Percentiles rank a stretch among this genome's conserved stretches.
These are phyloP conservation scores for Phytophthora crassamura DNA, from an alignment of 352 stramenopile species.

Conservation along the genomic window DNA sequence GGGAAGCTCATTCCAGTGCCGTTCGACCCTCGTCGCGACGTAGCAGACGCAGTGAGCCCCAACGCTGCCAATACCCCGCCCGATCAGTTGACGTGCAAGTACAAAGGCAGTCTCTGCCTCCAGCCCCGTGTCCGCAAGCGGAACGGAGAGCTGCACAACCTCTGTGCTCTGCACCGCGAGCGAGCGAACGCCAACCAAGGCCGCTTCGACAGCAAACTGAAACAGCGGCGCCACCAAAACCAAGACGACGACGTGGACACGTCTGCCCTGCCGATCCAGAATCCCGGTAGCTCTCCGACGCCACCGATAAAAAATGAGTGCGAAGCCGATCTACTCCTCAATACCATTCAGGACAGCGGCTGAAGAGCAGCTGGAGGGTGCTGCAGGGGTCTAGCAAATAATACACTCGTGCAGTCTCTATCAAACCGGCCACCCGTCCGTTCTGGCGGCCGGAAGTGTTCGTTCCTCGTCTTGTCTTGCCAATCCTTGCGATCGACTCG, in stretches of 20 bases:
- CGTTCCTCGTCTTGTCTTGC: no score
- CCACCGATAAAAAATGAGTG: constrained; percentile 28
- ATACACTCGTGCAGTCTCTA: not conserved
- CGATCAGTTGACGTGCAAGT: constrained; percentile 30
- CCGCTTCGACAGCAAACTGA: constrained; percentile 41
- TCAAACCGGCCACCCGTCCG: no score
- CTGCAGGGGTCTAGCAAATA: constrained; percentile 5
- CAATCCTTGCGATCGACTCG: no score
- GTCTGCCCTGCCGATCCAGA: constrained; percentile 17
- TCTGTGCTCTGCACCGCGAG: constrained; percentile 59
- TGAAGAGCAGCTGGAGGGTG: not conserved
- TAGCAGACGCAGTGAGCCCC: not conserved
- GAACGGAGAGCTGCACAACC: constrained; percentile 47
- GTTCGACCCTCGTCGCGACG: constrained; percentile 13
- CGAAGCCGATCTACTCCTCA: constrained; percentile 30
- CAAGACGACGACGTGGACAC: constrained; percentile 6
- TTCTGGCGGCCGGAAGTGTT: not conserved
- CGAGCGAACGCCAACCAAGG: constrained; percentile 67
- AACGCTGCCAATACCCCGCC: constrained; percentile 3
- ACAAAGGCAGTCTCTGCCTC: constrained; percentile 20
- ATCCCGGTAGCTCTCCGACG: constrained; percentile 7
- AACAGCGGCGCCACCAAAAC: constrained; percentile 21
- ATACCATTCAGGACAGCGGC: constrained; percentile 27
- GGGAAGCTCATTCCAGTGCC: constrained; percentile 22
- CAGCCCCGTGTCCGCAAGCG: constrained; percentile 19